A percentile compares a stretch with the other conserved stretches of the same genome.
Evolutionary conservation across 495 filamentous ascomycete species (phyloP).

Genomic region (Niebla homalea): DNA sequence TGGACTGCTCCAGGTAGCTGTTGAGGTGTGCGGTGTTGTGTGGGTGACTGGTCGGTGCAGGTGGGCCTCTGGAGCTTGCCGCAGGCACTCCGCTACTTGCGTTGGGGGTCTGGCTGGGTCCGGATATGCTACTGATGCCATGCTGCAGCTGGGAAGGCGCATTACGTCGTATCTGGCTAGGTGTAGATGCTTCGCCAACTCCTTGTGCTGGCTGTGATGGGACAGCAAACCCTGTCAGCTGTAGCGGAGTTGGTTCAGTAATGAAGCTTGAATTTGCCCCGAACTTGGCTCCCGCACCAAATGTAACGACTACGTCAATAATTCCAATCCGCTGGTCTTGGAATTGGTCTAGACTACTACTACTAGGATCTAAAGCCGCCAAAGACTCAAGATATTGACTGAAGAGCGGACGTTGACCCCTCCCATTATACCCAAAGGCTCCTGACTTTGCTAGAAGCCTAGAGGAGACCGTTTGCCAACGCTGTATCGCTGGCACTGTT

Average conservation of each 20-base stretch:
- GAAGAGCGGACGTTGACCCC: slow-evolving; percentile 20
- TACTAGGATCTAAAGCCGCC: slow-evolving; percentile 21
- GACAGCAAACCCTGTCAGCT: slow-evolving; percentile 8
- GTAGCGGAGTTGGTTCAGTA: slow-evolving; percentile 7
- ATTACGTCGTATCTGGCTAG: not conserved
- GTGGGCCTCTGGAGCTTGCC: not conserved
- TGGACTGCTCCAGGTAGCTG: not conserved
- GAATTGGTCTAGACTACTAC: slow-evolving; percentile 7
- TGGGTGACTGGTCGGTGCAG: not conserved
- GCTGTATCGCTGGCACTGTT: slow-evolving; percentile 8
- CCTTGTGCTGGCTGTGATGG: not conserved
- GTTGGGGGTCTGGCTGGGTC: not conserved
- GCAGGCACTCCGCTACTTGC: not conserved
- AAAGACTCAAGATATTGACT: slow-evolving; percentile 27
- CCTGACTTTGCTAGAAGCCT: slow-evolving; percentile 23
- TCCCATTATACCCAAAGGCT: slow-evolving; percentile 16
- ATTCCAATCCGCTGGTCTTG: slow-evolving; percentile 19
- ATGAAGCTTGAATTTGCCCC: slow-evolving; percentile 13
- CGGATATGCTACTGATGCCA: not conserved
- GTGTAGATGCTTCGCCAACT: not conserved
- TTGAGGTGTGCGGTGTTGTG: not conserved
- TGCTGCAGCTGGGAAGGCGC: not conserved
- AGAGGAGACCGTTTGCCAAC: slow-evolving; percentile 22
- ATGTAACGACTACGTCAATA: slow-evolving; percentile 29
- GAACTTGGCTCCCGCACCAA: slow-evolving; percentile 21